Evolutionary conservation across 768 basidiomycete genomes (phyloP), one percentile per base, ranked within the genome.

Genomic region (Termitomyces sp.): DNA sequence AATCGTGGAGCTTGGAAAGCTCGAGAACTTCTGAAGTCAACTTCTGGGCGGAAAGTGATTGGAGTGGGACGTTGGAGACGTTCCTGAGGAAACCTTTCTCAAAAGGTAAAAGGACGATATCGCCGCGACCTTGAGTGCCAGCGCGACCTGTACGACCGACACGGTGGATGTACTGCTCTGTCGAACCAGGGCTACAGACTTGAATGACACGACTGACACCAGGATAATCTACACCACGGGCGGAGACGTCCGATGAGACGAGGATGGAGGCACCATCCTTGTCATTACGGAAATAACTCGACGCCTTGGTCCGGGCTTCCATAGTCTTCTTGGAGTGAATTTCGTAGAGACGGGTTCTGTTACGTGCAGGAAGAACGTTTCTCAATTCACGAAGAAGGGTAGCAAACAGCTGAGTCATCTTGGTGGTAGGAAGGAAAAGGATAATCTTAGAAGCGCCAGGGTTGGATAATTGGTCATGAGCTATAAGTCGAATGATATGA

Each of bases 131-230:
- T 8, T 70, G 64, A 16, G 76, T 75, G 10, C 78, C 76, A 2
- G 83, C 88, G 62, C 93, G 84, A 22, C 90, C 92, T 0, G 94
- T 92, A 55, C 93, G 81, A 3, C 91, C 90, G 44, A 96, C 83
- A 57, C 94, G 88, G 63, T 94, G 92, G 50, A 94, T 76, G 68
- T 97, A 96, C 61, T 86, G 81, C 22, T 92, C 88, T 10, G 81
- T 71, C 1, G 72, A 76, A 6, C 72, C 68, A 2, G 96, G 94
- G 7, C 90, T 76, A 51, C 96, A 94, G 51, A 99, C 77, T 69
- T 98, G 97, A 61, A 98, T 88, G 59, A 95, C 89, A 39, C 94
- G 85, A 0, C 91, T 92, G 22, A 94, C 90, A 20, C 82, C 84
- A 8, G 92, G 92, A 68, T 95, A 96, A 69, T 96, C 92, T 46